Evolutionary conservation across 768 basidiomycete genomes (phyloP).

Genomic region (Rhodosporidiobolus sp.): DNA sequence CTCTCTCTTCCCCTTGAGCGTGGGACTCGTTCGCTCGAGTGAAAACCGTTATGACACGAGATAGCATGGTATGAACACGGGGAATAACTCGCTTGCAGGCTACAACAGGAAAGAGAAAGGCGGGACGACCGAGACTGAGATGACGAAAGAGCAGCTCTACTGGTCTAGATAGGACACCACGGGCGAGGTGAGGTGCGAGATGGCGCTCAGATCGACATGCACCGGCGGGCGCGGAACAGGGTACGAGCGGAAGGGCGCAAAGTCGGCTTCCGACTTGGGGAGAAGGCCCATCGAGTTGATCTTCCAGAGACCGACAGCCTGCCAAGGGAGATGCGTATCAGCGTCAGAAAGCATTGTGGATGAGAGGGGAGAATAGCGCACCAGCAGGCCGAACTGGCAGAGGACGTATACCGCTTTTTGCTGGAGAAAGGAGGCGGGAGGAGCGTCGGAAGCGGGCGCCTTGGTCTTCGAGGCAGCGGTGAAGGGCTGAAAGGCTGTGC

Average conservation of each 20-base stretch:
- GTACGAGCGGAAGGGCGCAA: constrained; percentile 32
- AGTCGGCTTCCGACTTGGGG: constrained; percentile 39
- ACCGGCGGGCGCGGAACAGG: neutral
- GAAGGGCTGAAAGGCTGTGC: constrained; percentile 26
- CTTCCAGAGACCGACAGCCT: constrained; percentile 44
- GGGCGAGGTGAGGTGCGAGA: constrained; percentile 1
- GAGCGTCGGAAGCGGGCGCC: neutral
- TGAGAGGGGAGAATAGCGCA: constrained; percentile 1
- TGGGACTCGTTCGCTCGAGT: too few relatives aligned
- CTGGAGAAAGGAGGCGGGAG: constrained; percentile 13
- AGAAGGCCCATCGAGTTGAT: constrained; percentile 44
- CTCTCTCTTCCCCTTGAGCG: too few relatives aligned
- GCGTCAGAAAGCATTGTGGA: too few relatives aligned
- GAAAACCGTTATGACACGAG: too few relatives aligned
- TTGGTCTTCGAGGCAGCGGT: constrained; percentile 5
- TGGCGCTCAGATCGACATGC: constrained; percentile 4
- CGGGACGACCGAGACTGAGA: neutral
- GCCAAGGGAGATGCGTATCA: too few relatives aligned
- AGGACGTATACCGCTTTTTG: constrained; percentile 43
- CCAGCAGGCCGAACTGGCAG: constrained; percentile 41
- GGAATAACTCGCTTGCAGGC: too few relatives aligned
- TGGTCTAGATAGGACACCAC: neutral
- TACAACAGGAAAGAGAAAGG: neutral
- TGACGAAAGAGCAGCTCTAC: neutral
- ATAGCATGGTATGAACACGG: too few relatives aligned